These are phyloP conservation scores for Pseudogymnoascus sp. DNA, from an alignment of 2,329 filamentous ascomycete genomes.

Conservation along the genomic window DNA sequence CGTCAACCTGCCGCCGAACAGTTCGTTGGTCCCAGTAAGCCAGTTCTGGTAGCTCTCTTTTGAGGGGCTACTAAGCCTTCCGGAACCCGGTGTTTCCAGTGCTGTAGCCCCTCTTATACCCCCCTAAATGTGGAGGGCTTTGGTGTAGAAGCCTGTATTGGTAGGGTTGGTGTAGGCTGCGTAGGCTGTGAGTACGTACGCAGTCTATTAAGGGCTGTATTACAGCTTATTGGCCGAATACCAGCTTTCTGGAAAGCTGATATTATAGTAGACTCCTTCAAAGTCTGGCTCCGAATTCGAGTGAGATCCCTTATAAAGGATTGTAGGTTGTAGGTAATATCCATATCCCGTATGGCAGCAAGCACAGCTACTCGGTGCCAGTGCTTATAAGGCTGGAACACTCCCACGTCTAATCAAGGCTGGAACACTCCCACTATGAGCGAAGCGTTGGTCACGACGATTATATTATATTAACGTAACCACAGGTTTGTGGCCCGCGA, in stretches of 20 bases:
- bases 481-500: no score
- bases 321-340: neutral
- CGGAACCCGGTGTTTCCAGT: neutral
- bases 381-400: no score
- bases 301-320: slow-evolving; percentile 2
- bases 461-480: no score
- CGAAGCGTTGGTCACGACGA: no score
- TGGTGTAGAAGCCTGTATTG: neutral
- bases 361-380: neutral
- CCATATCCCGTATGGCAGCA: neutral
- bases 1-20: no score
- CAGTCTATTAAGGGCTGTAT: neutral
- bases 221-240: neutral
- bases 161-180: neutral
- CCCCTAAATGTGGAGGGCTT: neutral
- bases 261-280: neutral
- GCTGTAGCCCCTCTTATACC: neutral
- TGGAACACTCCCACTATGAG: no score
- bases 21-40: neutral
- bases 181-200: neutral
- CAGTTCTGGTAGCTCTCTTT: neutral
- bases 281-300: neutral
- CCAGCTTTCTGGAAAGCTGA: neutral
- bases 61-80: neutral
- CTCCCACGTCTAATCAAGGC: no score